Percentiles rank a stretch among this genome's conserved stretches.
phyloP scores from a whole-genome alignment of 345 rosid species.

The Bruguiera sexangula region DNA sequence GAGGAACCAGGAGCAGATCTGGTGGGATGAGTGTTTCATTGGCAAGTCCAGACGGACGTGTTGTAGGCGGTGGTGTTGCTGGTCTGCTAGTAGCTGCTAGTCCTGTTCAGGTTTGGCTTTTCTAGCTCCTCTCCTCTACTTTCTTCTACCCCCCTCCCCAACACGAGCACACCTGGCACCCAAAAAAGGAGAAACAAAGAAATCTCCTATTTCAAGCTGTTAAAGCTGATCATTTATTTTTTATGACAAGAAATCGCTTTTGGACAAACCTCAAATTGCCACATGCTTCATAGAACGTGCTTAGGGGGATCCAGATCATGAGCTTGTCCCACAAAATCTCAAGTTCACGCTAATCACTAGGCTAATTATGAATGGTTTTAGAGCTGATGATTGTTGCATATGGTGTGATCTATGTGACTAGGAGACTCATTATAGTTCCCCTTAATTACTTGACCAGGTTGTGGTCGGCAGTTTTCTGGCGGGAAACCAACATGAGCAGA shows the following conservation, averaged over 20 bases:
- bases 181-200: background rate
- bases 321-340: too few species aligned
- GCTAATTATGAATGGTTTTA: background rate
- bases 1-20: conserved; percentile 84
- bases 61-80: conserved; percentile 94
- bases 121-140: background rate
- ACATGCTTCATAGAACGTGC: too few species aligned
- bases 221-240: too few species aligned
- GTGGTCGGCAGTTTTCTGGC: conserved; percentile 84
- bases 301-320: too few species aligned
- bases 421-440: background rate
- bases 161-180: background rate
- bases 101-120: conserved; percentile 68
- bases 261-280: too few species aligned
- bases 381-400: background rate
- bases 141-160: background rate
- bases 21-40: conserved; percentile 96
- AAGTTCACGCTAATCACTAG: too few species aligned
- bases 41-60: conserved; percentile 90
- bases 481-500: conserved; percentile 63
- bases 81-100: conserved; percentile 88
- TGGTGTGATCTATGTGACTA: background rate
- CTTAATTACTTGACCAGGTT: conserved; percentile 42
- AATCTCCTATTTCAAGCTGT: background rate
- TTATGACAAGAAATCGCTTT: too few species aligned